Evolutionary conservation across 139 green algal genomes (phyloP).

Genomic region (Desmodesmus armatus): DNA sequence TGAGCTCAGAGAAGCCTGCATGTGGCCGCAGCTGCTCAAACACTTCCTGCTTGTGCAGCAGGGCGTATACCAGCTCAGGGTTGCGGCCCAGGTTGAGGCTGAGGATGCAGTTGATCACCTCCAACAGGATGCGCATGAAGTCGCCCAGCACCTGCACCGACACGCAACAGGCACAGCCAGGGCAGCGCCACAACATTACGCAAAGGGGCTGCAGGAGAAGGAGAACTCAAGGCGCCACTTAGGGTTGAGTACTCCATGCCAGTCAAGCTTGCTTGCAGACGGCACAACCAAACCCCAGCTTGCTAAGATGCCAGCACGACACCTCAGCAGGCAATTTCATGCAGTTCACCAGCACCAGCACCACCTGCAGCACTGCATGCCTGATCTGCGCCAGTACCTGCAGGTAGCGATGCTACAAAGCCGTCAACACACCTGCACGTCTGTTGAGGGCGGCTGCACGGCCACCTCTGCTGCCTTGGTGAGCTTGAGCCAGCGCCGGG

Average conservation of each 20-base stretch:
- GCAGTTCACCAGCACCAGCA: constrained; percentile 8
- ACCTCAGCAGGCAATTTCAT: background rate
- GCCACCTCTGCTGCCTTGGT: background rate
- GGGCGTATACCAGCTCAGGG: constrained; percentile 86
- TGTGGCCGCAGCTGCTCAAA: constrained; percentile 69
- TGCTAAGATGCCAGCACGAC: no score
- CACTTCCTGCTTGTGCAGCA: constrained; percentile 85
- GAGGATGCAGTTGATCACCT: constrained; percentile 89
- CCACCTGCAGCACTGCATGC: background rate
- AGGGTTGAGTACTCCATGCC: background rate
- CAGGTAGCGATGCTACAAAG: background rate
- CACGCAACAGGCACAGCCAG: background rate
- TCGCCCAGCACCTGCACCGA: constrained; percentile 80
- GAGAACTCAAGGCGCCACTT: background rate
- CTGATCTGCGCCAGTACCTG: constrained; percentile 5
- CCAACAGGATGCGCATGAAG: constrained; percentile 89
- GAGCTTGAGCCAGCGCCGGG: constrained; percentile 36
- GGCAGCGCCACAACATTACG: background rate
- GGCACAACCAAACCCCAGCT: background rate
- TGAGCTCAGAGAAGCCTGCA: constrained; percentile 72
- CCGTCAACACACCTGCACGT: constrained; percentile 17
- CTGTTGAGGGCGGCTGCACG: background rate
- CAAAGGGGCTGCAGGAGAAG: background rate
- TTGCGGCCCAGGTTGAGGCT: constrained; percentile 49
- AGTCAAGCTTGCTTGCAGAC: background rate